These are phyloP conservation scores for Boletus subcaerulescens DNA, from an alignment of 768 basidiomycete species.

Conservation along the genomic window DNA sequence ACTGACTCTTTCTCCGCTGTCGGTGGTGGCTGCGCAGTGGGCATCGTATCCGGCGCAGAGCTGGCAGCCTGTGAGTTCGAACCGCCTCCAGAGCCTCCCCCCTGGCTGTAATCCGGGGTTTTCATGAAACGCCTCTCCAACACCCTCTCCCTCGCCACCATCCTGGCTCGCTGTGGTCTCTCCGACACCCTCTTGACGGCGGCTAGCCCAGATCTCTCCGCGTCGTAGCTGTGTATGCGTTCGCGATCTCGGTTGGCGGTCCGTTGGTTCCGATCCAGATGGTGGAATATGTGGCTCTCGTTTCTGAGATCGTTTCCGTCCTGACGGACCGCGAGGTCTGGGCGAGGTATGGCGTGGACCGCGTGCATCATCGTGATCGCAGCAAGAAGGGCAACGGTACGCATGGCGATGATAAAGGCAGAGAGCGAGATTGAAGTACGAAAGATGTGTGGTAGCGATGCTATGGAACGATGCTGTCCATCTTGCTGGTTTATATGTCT, in stretches of 20 bases:
- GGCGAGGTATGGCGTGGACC: constrained; percentile 22
- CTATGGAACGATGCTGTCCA: not conserved
- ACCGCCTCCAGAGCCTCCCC: constrained; percentile 3
- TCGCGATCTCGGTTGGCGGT: constrained; percentile 19
- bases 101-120: constrained; percentile 29
- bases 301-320: constrained; percentile 16
- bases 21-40: not conserved
- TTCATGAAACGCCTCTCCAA: constrained; percentile 21
- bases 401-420: constrained; percentile 26
- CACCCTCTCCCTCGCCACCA: constrained; percentile 8
- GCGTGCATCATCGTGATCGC: constrained; percentile 23
- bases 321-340: constrained; percentile 19
- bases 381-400: constrained; percentile 20
- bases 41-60: constrained; percentile 6
- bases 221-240: not conserved
- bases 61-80: not conserved
- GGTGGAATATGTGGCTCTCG: constrained; percentile 26
- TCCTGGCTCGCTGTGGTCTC: not conserved
- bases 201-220: not conserved
- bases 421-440: constrained; percentile 10
- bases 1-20: not conserved
- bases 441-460: constrained; percentile 1
- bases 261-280: constrained; percentile 29
- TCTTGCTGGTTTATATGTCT: constrained; percentile 15
- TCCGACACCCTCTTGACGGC: not conserved